These are phyloP conservation scores for Iris macrosiphon DNA, from an alignment of 106 monocot species.

Conservation along the genomic window DNA sequence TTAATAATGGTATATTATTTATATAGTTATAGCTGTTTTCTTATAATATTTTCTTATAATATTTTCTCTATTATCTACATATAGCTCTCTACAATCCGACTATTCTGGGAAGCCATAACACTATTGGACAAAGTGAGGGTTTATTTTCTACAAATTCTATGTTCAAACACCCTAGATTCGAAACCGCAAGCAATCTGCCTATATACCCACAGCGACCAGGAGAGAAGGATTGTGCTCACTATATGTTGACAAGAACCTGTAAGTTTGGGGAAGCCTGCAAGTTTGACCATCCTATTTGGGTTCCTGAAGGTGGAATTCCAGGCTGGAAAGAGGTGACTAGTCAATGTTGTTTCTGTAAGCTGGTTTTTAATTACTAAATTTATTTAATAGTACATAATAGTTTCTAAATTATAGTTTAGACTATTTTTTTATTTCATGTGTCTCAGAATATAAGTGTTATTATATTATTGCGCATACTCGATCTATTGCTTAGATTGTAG, in stretches of 20 bases:
- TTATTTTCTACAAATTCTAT: conserved; percentile 81
- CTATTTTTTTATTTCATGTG: neutral
- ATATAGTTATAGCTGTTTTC: conserved; percentile 22
- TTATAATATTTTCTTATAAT: conserved; percentile 63
- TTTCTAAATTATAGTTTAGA: neutral
- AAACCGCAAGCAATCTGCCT: conserved; percentile 74
- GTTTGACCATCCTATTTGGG: conserved; percentile 98
- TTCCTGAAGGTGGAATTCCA: conserved; percentile 96
- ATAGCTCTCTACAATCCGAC: conserved; percentile 91
- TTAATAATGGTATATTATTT: conserved; percentile 7
- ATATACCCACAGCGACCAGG: conserved; percentile 86
- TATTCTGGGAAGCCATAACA: conserved; percentile 65
- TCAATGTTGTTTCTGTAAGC: conserved; percentile 30
- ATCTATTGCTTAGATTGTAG: too few species aligned
- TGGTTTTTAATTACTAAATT: conserved; percentile 9
- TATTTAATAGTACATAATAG: conserved; percentile 9
- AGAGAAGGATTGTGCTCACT: conserved; percentile 89
- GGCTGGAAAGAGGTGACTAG: conserved; percentile 98
- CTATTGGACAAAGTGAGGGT: conserved; percentile 74
- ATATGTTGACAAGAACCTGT: conserved; percentile 97
- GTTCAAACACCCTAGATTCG: conserved; percentile 84
- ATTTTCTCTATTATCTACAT: conserved; percentile 77
- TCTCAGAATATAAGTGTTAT: neutral
- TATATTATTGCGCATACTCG: too few species aligned
- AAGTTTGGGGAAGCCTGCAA: conserved; percentile 94